Evolutionary conservation across 192 early-diverging fungal genomes (phyloP).

Genomic region (Entrophospora sp.): DNA sequence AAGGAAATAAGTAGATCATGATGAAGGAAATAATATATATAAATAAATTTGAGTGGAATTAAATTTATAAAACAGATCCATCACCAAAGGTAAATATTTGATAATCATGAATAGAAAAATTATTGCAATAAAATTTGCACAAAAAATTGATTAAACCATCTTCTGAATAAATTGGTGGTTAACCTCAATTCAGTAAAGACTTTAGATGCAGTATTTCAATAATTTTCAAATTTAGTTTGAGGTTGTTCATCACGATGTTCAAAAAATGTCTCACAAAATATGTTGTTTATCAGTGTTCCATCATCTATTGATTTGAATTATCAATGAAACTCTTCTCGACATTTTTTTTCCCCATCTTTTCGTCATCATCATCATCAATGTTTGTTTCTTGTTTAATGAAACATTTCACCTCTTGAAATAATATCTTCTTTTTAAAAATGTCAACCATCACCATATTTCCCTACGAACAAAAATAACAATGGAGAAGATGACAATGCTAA

Average conservation of each 20-base stretch:
- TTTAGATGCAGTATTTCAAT: neutral
- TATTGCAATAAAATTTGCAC: conserved; percentile 55
- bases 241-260: neutral
- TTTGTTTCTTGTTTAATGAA: neutral
- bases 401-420: too few species aligned
- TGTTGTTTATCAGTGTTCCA: neutral
- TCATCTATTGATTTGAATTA: neutral
- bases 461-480: too few species aligned
- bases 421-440: too few species aligned
- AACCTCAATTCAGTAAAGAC: neutral
- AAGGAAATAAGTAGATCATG: conserved; percentile 6
- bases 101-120: conserved; percentile 48
- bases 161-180: neutral
- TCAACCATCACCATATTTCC: too few species aligned
- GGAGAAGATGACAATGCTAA: too few species aligned
- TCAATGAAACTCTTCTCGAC: neutral
- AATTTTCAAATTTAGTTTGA: neutral
- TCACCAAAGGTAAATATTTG: conserved; percentile 57
- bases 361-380: neutral
- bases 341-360: conserved; percentile 4
- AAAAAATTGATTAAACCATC: conserved; percentile 41
- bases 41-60: too few species aligned
- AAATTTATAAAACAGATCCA: conserved; percentile 18
- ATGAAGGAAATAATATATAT: neutral
- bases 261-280: neutral